phyloP scores from a whole-genome alignment of 257 asterid species.

The Cruciata laevipes region DNA sequence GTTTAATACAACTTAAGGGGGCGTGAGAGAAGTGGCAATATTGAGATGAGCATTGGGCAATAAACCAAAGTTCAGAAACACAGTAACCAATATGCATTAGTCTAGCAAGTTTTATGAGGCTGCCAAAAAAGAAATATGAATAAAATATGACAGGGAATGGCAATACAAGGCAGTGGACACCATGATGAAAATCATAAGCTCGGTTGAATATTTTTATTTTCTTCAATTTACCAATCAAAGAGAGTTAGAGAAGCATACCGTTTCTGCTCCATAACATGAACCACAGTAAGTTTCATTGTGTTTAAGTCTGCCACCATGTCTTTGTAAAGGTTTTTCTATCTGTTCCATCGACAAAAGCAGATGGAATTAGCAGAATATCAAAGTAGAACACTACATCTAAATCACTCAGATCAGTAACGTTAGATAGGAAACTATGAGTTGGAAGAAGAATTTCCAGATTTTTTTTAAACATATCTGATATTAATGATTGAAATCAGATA shows the following conservation, averaged over 20 bases:
- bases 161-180: neutral
- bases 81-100: neutral
- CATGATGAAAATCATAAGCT: neutral
- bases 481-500: neutral
- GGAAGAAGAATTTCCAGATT: neutral
- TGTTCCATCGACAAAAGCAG: constrained; percentile 17
- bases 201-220: neutral
- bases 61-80: neutral
- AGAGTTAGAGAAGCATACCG: constrained; percentile 32
- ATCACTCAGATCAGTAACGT: neutral
- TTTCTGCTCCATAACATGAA: constrained; percentile 94
- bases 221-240: neutral
- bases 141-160: neutral
- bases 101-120: neutral
- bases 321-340: constrained; percentile 84
- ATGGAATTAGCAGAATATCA: neutral
- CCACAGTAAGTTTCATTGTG: constrained; percentile 99
- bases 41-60: neutral
- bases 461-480: neutral
- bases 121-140: neutral
- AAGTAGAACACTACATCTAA: neutral
- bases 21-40: neutral
- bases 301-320: constrained; percentile 95
- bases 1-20: neutral
- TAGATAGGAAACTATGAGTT: neutral